Evolutionary conservation across 2,329 filamentous ascomycete species (phyloP), one percentile per base, ranked within the genome.

Genomic region (Xylariaceae sp.): DNA sequence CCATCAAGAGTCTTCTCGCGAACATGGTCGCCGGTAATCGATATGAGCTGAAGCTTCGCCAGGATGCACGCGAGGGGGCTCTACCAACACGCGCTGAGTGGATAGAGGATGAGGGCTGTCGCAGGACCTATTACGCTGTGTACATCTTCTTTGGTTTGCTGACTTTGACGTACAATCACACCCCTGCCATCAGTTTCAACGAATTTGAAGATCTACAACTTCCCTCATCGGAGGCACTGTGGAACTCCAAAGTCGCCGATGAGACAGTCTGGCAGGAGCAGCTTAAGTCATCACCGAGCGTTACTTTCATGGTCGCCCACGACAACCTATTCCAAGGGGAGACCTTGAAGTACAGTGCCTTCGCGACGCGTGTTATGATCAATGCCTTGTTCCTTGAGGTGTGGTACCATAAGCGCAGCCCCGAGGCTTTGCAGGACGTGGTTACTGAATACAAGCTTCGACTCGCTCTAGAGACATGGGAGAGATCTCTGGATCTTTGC

Each of bases 1-100:
- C 93, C 2, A 97, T 98, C 70, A 97, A 97, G 79, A 95, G 90
- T 74, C 77, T 97, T 32, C 80, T 98, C 40, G 92, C 92, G 55
- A 97, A 97, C 70, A 97, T 98, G 92, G 93, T 98, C 46, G 89
- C 92, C 47, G 93, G 93, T 48, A 97, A 96, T 64, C 83, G 90
- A 40, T 97, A 97, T 65, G 93, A 98, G 69, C 74, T 97, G 49
- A 96, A 96, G 76, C 79, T 95, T 50, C 87, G 93, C 16, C 87
- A 88, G 44, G 92, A 97, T 63, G 89, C 86, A 50, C 88, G 93
- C 45, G 85, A 88, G 58, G 84, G 80, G 36, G 75, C 80, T 22
- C 77, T 79, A 50, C 89, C 92, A 2, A 88, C 80, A 32, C 88
- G 91, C 46, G 79, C 85, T 14, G 89, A 97, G 64, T 98, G 93